Evolutionary conservation across 2,329 filamentous ascomycete species (phyloP), one percentile per base, ranked within the genome.

Genomic region (Xylariaceae sp.): DNA sequence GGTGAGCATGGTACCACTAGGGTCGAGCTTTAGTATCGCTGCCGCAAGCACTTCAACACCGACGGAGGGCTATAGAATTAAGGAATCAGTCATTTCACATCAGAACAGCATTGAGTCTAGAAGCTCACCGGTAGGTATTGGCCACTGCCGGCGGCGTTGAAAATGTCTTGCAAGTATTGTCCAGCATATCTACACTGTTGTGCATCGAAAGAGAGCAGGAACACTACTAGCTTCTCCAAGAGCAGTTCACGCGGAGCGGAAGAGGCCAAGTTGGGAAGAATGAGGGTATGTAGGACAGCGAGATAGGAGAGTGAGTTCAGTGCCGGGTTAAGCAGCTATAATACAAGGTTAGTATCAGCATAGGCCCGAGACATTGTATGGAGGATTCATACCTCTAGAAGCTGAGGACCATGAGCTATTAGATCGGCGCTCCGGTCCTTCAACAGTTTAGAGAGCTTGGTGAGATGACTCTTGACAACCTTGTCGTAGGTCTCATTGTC

Each of bases 11-110:
- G 82, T 82, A 23, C 82, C 84, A 12, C 81, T 80, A 1, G 88
- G 86, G 62, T 93, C 89, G 54, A 93, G 75, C 51, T 82, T 82
- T 12, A 86, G 73, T 60, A 93, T 79, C 2, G 86, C 87, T 1
- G 70, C 70, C 6, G 79, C 71, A 7, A 83, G 69, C 7, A 76
- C 65, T 23, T 79, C 73, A 12, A 81, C 74, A 0, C 80, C 75
- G 48, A 81, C 70, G 1, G 72, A 70, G 16, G 81, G 73, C 82
- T 84, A n/a, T n/a, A 41, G 23, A 50, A 45, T 10, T 7, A 12
- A 19, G 44, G 4, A 4, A 40, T 18, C 9, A 6, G 46, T 61
- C n/a, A 60, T 47, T 18, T 29, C 37, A 2, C 44, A 40, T 20
- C 2, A n/a, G 3, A n/a, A 20, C 26, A 18, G 40, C 20, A 44